Conservation (phyloP, 169 alveolate species). For the Plasmodium vivax region DNA sequence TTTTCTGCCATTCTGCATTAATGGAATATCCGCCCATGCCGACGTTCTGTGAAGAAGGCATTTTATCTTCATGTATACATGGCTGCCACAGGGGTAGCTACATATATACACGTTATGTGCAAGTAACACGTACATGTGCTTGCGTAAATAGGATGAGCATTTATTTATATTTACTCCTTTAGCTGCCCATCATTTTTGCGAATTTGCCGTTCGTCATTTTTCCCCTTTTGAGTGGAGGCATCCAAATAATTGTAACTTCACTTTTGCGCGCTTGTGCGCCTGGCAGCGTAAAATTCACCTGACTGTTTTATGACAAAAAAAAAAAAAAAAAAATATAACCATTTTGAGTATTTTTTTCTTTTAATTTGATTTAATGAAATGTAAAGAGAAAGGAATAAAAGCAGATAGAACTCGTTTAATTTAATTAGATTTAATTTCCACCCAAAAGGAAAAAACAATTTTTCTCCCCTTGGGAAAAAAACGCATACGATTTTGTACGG, state of each 20-base stretch:
- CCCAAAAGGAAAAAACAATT: background rate
- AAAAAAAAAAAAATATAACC: background rate
- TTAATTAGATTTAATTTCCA: background rate
- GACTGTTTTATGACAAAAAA: background rate
- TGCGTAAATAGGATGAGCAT: background rate
- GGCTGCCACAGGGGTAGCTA: background rate
- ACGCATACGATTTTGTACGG: background rate
- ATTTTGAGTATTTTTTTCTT: background rate
- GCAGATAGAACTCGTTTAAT: background rate
- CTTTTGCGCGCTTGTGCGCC: background rate
- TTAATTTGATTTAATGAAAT: background rate
- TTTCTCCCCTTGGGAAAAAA: background rate
- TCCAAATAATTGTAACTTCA: background rate
- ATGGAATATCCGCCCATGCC: background rate
- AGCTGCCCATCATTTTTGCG: background rate
- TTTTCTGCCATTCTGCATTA: background rate
- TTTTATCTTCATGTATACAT: background rate
- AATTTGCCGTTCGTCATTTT: background rate
- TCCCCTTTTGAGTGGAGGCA: background rate
- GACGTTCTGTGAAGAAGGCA: background rate
- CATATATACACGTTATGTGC: background rate
- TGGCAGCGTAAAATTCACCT: background rate
- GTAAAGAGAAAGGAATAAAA: background rate
- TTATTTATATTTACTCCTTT: background rate
- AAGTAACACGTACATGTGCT: background rate